These are phyloP conservation scores for Sindora glabra DNA, from an alignment of 306 rosid species.

Conservation along the genomic window DNA sequence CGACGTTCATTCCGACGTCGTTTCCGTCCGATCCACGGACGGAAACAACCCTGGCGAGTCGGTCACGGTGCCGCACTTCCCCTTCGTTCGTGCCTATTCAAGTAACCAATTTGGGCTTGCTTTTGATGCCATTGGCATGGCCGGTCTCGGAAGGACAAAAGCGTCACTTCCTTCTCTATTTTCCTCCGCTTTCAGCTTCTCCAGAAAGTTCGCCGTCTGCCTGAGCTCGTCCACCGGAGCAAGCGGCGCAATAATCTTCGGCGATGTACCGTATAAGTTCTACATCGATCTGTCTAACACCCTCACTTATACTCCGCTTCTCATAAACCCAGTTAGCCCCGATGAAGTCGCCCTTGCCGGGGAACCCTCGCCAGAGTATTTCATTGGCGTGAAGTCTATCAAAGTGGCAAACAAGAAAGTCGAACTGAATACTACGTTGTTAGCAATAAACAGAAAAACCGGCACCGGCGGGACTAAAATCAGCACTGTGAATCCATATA, in stretches of 20 bases:
- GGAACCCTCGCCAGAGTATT: constrained; percentile 40
- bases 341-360: constrained; percentile 1
- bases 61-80: constrained; percentile 11
- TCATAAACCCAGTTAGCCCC: constrained; percentile 39
- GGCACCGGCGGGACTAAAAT: constrained; percentile 69
- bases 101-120: constrained; percentile 30
- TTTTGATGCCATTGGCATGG: constrained; percentile 47
- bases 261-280: constrained; percentile 36
- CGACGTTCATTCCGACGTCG: no score
- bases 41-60: no score
- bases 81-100: constrained; percentile 36
- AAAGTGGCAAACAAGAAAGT: constrained; percentile 27
- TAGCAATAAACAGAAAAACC: constrained; percentile 26
- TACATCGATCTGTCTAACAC: constrained; percentile 26
- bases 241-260: constrained; percentile 40
- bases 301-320: constrained; percentile 44
- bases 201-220: constrained; percentile 5
- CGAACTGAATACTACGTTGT: constrained; percentile 18
- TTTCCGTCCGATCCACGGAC: no score
- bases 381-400: constrained; percentile 49
- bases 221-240: neutral
- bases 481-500: constrained; percentile 50
- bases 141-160: constrained; percentile 42
- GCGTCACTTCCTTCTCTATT: constrained; percentile 38
- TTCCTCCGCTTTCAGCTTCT: constrained; percentile 33